Base-by-base conservation (phyloP, 129 eudicot genomes). In the Ambrosia artemisiifolia region DNA sequence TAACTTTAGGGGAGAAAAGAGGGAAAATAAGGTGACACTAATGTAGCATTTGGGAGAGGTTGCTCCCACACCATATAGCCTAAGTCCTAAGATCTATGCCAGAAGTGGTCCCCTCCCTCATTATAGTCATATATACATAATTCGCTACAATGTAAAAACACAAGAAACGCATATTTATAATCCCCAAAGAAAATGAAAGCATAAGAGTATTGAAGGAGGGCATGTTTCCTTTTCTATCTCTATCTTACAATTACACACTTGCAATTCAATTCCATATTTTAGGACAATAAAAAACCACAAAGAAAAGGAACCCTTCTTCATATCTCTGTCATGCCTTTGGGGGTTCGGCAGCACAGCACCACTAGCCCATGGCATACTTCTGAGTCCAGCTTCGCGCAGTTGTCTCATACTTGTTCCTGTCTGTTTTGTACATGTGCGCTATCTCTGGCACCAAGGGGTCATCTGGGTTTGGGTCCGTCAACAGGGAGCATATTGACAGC, bases 331-430 rank as follows among this genome's bases (percentile, higher is more conserved):
- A 54, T 65, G 66, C 67, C 79, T 75, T 75, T 56, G 67, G 54
- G 65, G 36, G 48, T 69, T 24, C 18, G 34, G 53, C 75, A 72
- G 18, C 76, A 71, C 75, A 66, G 17, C 75, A 71, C 56, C 9
- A 20, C 46, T 85, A 85, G 42, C 86, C 90, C 90, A 82, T 85
- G 74, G 90, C 90, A 18, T 85, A 85, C 80, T 85, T 85, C 75
- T 85, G 90, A 66, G 90, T 85, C 90, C 90, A 85, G 84, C 86
- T 85, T 74, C 90, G 80, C 16, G 86, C 86, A 68, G 90, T 85
- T 5, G 83, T 85, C 77, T 85, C 90, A 9, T 85, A 85, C 83
- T 85, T 85, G 86, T 49, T 79, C 72, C 82, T 44, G 65, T 82
- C 84, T 0, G 86, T 79, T 72, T 85, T 85, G 85, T 82, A 85